Evolutionary conservation across 768 basidiomycete species (phyloP).

Genomic region (Lentinula detonsa): DNA sequence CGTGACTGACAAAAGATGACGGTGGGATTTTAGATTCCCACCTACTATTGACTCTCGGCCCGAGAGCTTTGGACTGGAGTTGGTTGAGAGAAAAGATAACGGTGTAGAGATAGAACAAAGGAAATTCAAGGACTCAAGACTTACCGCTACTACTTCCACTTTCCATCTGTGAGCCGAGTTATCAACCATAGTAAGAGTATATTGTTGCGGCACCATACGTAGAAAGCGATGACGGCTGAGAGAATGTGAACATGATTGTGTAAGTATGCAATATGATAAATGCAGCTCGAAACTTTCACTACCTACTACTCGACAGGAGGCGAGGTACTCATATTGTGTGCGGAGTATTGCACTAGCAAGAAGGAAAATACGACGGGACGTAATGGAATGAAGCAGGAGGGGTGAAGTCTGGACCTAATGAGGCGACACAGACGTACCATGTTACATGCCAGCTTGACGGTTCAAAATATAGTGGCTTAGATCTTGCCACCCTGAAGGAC

Average conservation of each 20-base stretch:
- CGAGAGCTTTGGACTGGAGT: too few relatives aligned
- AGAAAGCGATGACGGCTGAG: not conserved
- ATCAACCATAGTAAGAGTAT: not conserved
- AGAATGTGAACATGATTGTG: not conserved
- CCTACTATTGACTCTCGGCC: not conserved
- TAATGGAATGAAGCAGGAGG: not conserved
- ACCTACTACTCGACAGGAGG: not conserved
- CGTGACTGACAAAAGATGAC: not conserved
- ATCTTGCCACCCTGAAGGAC: slow-evolving; percentile 67
- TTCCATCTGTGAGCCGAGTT: too few relatives aligned
- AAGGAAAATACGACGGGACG: not conserved
- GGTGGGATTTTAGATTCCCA: not conserved
- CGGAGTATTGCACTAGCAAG: not conserved
- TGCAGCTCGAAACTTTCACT: not conserved
- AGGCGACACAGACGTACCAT: not conserved
- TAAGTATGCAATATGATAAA: not conserved
- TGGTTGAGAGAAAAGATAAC: too few relatives aligned
- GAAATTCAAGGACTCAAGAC: too few relatives aligned
- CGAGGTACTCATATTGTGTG: not conserved
- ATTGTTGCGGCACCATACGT: not conserved
- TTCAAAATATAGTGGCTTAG: slow-evolving; percentile 71
- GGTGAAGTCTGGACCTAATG: not conserved
- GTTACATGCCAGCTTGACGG: slow-evolving; percentile 64
- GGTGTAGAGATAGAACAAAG: too few relatives aligned
- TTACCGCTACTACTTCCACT: too few relatives aligned